These are phyloP conservation scores for Neurospora africana DNA, from an alignment of 495 filamentous ascomycete genomes.

Conservation along the genomic window DNA sequence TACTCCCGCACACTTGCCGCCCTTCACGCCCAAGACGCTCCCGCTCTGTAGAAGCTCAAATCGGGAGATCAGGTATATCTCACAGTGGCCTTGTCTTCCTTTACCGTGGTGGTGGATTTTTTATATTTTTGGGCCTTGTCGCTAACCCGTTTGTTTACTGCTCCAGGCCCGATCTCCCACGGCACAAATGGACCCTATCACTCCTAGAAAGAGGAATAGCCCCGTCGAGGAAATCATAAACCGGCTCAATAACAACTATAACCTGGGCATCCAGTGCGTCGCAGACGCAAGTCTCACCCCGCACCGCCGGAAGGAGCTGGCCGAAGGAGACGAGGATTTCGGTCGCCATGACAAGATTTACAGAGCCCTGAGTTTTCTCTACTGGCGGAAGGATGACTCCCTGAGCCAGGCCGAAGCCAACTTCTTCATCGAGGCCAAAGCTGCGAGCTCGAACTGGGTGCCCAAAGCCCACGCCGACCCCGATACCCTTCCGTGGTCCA, in stretches of 20 bases:
- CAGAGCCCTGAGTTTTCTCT: slow-evolving; percentile 9
- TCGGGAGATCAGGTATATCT: neutral
- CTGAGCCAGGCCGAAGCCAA: slow-evolving; percentile 5
- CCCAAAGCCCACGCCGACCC: slow-evolving; percentile 6
- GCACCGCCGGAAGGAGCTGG: slow-evolving; percentile 3
- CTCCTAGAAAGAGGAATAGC: slow-evolving; percentile 10
- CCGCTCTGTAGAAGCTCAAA: neutral
- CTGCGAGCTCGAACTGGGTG: slow-evolving; percentile 13
- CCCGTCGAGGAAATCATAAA: slow-evolving; percentile 6
- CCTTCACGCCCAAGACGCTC: neutral
- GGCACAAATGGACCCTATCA: slow-evolving; percentile 4
- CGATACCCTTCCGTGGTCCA: slow-evolving; percentile 3
- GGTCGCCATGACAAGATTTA: slow-evolving; percentile 9
- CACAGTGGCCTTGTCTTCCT: neutral
- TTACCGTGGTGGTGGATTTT: neutral
- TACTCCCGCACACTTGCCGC: neutral
- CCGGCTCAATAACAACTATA: slow-evolving; percentile 15
- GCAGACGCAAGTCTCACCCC: slow-evolving; percentile 13
- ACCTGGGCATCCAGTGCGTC: slow-evolving; percentile 8
- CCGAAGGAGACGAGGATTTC: slow-evolving; percentile 5
- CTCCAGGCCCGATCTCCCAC: neutral
- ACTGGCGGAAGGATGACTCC: slow-evolving; percentile 3
- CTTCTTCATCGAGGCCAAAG: slow-evolving; percentile 13
- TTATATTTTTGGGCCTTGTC: neutral
- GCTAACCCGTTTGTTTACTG: neutral